Evolutionary conservation across 2,329 filamentous ascomycete species (phyloP).

Genomic region (Pseudogymnoascus sp.): DNA sequence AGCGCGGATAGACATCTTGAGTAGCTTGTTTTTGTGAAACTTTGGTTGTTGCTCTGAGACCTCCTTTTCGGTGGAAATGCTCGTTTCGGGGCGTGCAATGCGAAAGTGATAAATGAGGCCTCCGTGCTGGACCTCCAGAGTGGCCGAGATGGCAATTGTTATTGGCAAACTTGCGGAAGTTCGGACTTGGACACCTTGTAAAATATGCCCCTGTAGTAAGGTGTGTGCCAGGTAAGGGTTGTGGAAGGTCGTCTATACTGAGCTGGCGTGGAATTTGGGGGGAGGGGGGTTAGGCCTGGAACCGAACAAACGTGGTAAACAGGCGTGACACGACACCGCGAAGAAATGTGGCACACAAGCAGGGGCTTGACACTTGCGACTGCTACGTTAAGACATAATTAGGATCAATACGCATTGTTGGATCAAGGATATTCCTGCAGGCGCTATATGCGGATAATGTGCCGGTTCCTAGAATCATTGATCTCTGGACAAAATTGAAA

Average conservation of each 20-base stretch:
- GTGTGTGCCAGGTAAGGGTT: background rate
- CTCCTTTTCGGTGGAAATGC: background rate
- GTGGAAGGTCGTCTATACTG: background rate
- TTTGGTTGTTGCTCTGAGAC: background rate
- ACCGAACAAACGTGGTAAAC: constrained; percentile 5
- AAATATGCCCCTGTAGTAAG: background rate
- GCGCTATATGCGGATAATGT: background rate
- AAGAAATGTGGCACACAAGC: background rate
- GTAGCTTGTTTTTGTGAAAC: background rate
- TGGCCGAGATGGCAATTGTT: background rate
- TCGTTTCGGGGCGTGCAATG: background rate
- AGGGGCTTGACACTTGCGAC: background rate
- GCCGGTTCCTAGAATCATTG: background rate
- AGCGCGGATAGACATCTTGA: constrained; percentile 13
- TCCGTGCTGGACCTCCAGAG: background rate
- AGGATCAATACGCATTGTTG: constrained; percentile 1
- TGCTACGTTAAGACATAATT: background rate
- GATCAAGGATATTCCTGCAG: background rate
- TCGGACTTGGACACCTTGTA: background rate
- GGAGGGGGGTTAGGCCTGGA: background rate
- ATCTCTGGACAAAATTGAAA: background rate
- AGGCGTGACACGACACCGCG: background rate
- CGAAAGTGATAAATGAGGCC: background rate
- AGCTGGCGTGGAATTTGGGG: background rate
- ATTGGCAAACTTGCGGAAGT: background rate